Percentiles rank a stretch among this genome's conserved stretches.
phyloP scores from a whole-genome alignment of 495 filamentous ascomycete genomes.

The Podospora anserina region DNA sequence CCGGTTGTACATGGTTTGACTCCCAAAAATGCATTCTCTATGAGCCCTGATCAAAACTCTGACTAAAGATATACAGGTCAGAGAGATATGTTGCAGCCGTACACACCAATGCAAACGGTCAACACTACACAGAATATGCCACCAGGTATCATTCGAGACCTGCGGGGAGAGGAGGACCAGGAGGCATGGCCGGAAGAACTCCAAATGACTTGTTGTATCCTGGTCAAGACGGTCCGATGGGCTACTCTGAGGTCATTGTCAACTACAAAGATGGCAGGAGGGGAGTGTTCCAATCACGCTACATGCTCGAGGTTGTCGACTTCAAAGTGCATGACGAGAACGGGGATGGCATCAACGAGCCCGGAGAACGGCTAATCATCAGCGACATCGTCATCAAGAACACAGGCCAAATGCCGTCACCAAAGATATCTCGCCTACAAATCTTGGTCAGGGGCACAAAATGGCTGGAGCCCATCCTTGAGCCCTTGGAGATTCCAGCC shows the following conservation, averaged over 20 bases:
- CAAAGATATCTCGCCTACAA: slow-evolving; percentile 8
- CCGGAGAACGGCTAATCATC: slow-evolving; percentile 43
- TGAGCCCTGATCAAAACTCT: background rate
- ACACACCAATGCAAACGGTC: background rate
- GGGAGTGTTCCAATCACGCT: slow-evolving; percentile 33
- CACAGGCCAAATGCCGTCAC: slow-evolving; percentile 27
- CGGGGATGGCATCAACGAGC: slow-evolving; percentile 46
- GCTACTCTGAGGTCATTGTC: slow-evolving; percentile 16
- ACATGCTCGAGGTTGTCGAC: slow-evolving; percentile 34
- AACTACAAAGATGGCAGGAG: slow-evolving; percentile 20
- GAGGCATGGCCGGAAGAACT: slow-evolving; percentile 25
- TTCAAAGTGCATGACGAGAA: slow-evolving; percentile 47
- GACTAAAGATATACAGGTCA: background rate
- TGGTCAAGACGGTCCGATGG: slow-evolving; percentile 11
- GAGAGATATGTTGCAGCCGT: background rate
- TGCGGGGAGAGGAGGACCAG: slow-evolving; percentile 20
- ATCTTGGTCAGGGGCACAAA: slow-evolving; percentile 21
- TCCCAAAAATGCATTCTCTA: background rate
- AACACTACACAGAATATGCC: slow-evolving; percentile 7
- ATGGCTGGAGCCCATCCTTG: slow-evolving; percentile 23
- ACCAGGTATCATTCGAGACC: slow-evolving; percentile 9
- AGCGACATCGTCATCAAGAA: slow-evolving; percentile 42
- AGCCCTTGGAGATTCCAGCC: slow-evolving; percentile 23
- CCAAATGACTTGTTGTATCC: slow-evolving; percentile 20
- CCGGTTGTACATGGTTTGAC: slow-evolving; percentile 13